Base-by-base conservation (phyloP, 2,329 filamentous ascomycete genomes). In the Ophiosphaerella korrae region DNA sequence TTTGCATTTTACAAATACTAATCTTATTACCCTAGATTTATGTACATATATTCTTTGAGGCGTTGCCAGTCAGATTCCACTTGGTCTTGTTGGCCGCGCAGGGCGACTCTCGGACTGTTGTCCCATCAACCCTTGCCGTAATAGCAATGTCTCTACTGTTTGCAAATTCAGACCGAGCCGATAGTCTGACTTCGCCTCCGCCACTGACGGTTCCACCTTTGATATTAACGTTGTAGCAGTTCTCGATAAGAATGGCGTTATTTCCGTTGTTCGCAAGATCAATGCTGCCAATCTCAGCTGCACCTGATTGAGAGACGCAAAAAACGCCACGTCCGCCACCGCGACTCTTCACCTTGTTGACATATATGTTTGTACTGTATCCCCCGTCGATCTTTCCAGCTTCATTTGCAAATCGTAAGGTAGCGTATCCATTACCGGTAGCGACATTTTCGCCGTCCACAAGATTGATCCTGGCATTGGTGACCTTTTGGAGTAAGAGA, bases 221-320 rank as follows among this genome's bases (percentile, higher is more conserved):
- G 62, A 84, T 83, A 1, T 71, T 67, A 29, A 85, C 55, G 44
- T 81, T 81, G 64, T 84, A 84, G 71, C 82, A 84, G 66, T 85
- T 85, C 74, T 85, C 82, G 24, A 85, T 80, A 1, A 85, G 73
- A 16, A 84, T 75, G 0, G 82, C 78, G 49, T 84, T 84, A 62
- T 81, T 82, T 0, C 77, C 82, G 41, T 83, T 84, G 56, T 73
- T 69, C 0, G 80, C 75, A 1, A 84, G 72, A 55, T 84, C 80
- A 14, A 84, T 68, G 4, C 55, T 72, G 7, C 64, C 66, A 48
- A 85, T 84, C 7, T 75, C 77, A 2, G 74, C 80, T n/a, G 71
- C 82, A 1, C 82, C 82, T 0, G 80, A 83, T 58, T 79, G 72
- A 0, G 80, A 83, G 1, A 84, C 82, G 48, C 82, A 84, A 67